phyloP scores from a whole-genome alignment of 2,329 filamentous ascomycete species.

The Pseudocercospora macadamiae region DNA sequence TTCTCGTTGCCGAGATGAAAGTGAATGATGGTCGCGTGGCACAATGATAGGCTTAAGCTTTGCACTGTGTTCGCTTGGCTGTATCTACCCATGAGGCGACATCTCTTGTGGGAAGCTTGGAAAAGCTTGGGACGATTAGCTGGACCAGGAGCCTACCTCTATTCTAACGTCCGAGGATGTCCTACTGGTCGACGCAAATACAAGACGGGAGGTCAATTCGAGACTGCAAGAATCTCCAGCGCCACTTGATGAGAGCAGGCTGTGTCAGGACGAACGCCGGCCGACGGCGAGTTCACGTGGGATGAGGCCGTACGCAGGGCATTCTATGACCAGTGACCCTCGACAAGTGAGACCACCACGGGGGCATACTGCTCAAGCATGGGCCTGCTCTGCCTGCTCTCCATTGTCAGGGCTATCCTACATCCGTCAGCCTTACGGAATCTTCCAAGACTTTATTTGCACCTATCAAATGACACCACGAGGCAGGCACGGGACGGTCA shows the following conservation, averaged over 20 bases:
- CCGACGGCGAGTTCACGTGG: too few relatives aligned
- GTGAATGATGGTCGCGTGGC: constrained; percentile 1
- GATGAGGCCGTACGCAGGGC: not conserved
- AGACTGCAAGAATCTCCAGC: too few relatives aligned
- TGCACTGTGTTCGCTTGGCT: constrained; percentile 7
- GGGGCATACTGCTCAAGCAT: not conserved
- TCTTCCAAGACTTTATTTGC: not conserved
- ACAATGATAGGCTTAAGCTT: constrained; percentile 3
- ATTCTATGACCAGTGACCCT: not conserved
- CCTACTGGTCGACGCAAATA: too few relatives aligned
- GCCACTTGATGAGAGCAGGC: too few relatives aligned
- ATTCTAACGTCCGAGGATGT: constrained; percentile 1
- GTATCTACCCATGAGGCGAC: not conserved
- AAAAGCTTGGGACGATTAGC: constrained; percentile 8
- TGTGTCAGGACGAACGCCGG: too few relatives aligned
- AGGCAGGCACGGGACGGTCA: not conserved
- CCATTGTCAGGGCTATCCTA: not conserved
- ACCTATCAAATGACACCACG: not conserved
- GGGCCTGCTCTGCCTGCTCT: not conserved
- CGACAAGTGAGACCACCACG: not conserved
- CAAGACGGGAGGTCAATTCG: too few relatives aligned
- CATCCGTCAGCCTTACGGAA: not conserved
- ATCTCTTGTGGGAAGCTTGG: constrained; percentile 3
- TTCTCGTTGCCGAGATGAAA: not conserved
- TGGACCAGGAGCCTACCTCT: not conserved